These are phyloP conservation scores for Hymenoscyphus fraxineus DNA, from an alignment of 2,329 filamentous ascomycete species.

Conservation along the genomic window DNA sequence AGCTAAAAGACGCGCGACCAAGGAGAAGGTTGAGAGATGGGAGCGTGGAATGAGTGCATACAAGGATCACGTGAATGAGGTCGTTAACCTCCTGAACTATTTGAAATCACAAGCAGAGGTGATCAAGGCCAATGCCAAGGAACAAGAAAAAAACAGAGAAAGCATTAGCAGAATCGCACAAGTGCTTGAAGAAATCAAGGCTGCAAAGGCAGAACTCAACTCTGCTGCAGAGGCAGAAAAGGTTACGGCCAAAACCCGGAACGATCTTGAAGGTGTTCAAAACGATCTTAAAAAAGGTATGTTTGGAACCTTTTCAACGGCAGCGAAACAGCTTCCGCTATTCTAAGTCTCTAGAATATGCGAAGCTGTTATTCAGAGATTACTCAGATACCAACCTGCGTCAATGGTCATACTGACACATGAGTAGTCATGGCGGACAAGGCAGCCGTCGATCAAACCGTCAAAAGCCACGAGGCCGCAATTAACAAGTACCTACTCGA, in stretches of 20 bases:
- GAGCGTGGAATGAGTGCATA: conserved; percentile 28
- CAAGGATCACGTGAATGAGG: conserved; percentile 34
- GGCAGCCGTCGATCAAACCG: neutral
- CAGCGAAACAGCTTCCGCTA: neutral
- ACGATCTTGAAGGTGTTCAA: neutral
- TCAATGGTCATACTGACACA: neutral
- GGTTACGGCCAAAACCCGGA: neutral
- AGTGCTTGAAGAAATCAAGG: conserved; percentile 7
- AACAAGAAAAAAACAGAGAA: neutral
- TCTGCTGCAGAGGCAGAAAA: neutral
- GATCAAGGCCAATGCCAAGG: conserved; percentile 7
- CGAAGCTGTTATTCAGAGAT: no score
- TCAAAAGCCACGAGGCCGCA: conserved; percentile 1
- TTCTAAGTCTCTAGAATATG: no score
- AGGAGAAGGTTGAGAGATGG: conserved; percentile 26
- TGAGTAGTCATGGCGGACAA: neutral
- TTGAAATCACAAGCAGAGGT: conserved; percentile 19
- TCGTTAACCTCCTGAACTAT: conserved; percentile 27
- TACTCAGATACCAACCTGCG: no score
- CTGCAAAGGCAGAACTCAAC: conserved; percentile 1
- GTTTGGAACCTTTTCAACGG: neutral
- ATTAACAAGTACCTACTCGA: conserved; percentile 18
- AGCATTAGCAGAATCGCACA: neutral
- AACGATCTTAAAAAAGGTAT: neutral
- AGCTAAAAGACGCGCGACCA: conserved; percentile 21